Evolutionary conservation across 257 asterid genomes (phyloP), one percentile per base, ranked within the genome.

Genomic region (Plectranthus barbatus): DNA sequence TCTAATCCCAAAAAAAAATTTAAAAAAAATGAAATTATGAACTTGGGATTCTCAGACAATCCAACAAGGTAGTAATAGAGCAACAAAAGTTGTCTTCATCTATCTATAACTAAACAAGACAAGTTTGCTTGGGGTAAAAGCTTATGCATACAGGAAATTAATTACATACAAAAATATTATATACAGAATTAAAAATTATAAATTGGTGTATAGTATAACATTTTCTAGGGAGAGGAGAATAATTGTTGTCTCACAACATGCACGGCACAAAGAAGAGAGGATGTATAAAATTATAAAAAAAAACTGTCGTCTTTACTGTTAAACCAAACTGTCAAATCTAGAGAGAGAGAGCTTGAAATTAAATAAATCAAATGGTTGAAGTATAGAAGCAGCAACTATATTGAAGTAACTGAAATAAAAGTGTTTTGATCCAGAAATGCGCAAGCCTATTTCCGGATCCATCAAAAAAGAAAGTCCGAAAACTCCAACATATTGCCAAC

Each of bases 11-110:
- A 26, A 26, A 26, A 40, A 9, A 44, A 24, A 37, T 18, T 12
- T 10, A 13, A 26, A 58, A 20, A 31, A 9, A 7, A 48, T 31
- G 31, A 8, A 46, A 10, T 19, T 20, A 36, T 49, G 14, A 48
- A 40, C 71, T 54, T 66, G 31, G 71, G 19, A n/a, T 31, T 45
- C 72, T 66, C 57, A 33, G 72, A 66, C 64, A 53, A 53, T 39
- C 47, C 51, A 65, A 66, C 39, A 49, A 53, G 58, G 52, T 10
- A 23, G 31, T 26, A 44, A 2, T 44, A 10, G 14, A 23, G 19
- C 44, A 50, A 49, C 45, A 66, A 34, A 19, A 67, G 18, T n/a
- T 54, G 64, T 55, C 64, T 53, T 15, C 56, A 55, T 21, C 52
- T 33, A 2, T 15, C 37, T 37, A 13, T 18, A 10, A 9, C 1